Base-by-base conservation (phyloP, 306 rosid species). In the Vicia faba region DNA sequence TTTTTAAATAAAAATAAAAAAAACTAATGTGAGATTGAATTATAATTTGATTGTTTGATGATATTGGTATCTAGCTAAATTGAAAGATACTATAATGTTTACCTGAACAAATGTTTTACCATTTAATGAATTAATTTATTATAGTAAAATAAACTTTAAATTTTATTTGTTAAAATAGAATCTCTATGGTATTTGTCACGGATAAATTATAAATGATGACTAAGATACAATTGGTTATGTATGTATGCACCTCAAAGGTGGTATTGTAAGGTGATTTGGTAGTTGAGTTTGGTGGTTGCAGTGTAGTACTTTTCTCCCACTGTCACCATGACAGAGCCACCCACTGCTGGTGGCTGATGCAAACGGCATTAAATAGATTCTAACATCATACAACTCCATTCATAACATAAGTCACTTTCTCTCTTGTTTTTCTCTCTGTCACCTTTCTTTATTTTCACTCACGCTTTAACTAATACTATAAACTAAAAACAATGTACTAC, bases 241-340 rank as follows among this genome's bases (percentile, higher is more conserved):
- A 25, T 25, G 44, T 10, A 15, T 48, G 29, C 33, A 29, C 53
- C 40, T 53, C 15, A 23, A 6, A 38, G 28, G 62, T 54, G 5
- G 12, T 56, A 16, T 45, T 12, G 40, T 46, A 46, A 46, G 23
- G 46, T 66, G 59, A 57, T 75, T 7, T 43, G 78, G 78, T 72
- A 19, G 78, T 72, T 78, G 77, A 50, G 66, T 70, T 66, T 50
- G 70, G 83, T 43, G 69, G 75, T 64, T 15, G 59, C 71, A 70
- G 70, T 26, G 20, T 13, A 26, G 65, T 33, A 33, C 36, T 16
- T 23, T 3, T 25, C 33, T 46, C 51, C 41, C 68, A 74, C 56
- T 19, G 41, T 53, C 46, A 11, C 55, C 53, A 49, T 74, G 33
- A 44, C 72, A 36, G 29, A 74, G 39, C 64, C 39, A 60, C 19